phyloP scores from a whole-genome alignment of 768 basidiomycete species.

The Multifurca ochricompacta region DNA sequence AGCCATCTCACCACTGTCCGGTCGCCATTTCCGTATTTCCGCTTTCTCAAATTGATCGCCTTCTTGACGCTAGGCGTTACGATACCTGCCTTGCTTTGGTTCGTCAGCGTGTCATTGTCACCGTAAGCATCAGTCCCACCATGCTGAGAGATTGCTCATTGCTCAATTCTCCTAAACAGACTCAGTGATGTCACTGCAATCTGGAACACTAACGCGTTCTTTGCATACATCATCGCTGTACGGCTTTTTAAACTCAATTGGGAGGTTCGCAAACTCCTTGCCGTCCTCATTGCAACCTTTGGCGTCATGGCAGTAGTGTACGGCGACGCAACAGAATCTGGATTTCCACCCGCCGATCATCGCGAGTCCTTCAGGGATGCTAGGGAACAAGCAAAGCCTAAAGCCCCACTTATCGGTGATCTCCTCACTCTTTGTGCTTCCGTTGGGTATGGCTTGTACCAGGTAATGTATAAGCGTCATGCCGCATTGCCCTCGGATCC shows the following conservation, averaged over 20 bases:
- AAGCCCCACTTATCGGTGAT: constrained; percentile 64
- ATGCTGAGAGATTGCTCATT: not conserved
- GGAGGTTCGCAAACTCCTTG: constrained; percentile 55
- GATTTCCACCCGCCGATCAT: constrained; percentile 12
- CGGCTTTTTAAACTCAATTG: constrained; percentile 55
- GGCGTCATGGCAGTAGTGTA: constrained; percentile 82
- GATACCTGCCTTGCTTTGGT: constrained; percentile 67
- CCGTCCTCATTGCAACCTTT: constrained; percentile 71
- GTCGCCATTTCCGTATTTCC: constrained; percentile 25
- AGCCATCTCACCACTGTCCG: not conserved
- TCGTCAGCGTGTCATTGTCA: constrained; percentile 56
- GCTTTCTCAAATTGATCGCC: constrained; percentile 30
- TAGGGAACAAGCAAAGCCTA: constrained; percentile 23
- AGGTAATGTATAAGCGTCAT: constrained; percentile 80
- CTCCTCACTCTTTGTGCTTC: constrained; percentile 66
- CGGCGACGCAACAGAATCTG: constrained; percentile 41
- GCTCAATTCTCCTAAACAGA: constrained; percentile 30
- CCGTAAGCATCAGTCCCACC: constrained; percentile 44
- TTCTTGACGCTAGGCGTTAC: constrained; percentile 51
- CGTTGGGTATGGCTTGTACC: constrained; percentile 66
- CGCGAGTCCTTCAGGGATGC: constrained; percentile 7
- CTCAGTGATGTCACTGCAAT: constrained; percentile 73
- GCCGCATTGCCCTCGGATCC: constrained; percentile 62
- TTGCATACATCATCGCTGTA: constrained; percentile 83
- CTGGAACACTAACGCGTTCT: constrained; percentile 89